These are phyloP conservation scores for Mucor plumbeus DNA, from an alignment of 371 early-diverging fungal genomes.

Conservation along the genomic window DNA sequence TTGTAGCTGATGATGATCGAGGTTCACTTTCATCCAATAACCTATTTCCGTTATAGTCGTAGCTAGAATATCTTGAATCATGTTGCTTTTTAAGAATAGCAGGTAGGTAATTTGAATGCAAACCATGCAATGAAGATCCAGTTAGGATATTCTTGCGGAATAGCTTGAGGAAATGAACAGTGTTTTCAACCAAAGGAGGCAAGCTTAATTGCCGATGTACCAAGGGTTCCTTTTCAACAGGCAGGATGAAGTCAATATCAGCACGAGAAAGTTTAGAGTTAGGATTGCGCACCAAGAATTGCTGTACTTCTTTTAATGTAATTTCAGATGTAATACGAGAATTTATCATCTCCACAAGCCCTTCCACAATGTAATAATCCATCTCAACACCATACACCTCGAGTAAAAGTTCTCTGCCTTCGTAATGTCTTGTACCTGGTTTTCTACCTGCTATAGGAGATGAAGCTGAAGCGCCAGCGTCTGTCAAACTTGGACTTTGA, in stretches of 20 bases:
- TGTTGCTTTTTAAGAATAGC: slow-evolving; percentile 57
- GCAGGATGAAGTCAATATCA: slow-evolving; percentile 72
- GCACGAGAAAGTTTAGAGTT: slow-evolving; percentile 67
- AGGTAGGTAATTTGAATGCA: slow-evolving; percentile 63
- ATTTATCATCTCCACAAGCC: slow-evolving; percentile 72
- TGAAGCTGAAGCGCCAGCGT: slow-evolving; percentile 12
- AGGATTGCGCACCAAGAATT: slow-evolving; percentile 75
- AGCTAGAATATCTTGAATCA: slow-evolving; percentile 44
- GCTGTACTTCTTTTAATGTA: slow-evolving; percentile 70
- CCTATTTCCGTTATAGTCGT: background rate
- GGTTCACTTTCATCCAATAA: background rate
- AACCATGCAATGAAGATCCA: slow-evolving; percentile 45
- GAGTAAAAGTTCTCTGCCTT: slow-evolving; percentile 65
- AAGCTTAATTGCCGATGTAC: slow-evolving; percentile 49
- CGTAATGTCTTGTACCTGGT: slow-evolving; percentile 22
- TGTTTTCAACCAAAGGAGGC: slow-evolving; percentile 60
- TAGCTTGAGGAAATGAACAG: slow-evolving; percentile 65
- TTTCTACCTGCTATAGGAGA: slow-evolving; percentile 21
- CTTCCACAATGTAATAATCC: slow-evolving; percentile 67
- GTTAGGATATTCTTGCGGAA: slow-evolving; percentile 68
- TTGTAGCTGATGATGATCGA: background rate
- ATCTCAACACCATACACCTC: slow-evolving; percentile 80
- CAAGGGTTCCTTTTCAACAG: slow-evolving; percentile 53
- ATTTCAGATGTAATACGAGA: slow-evolving; percentile 63
- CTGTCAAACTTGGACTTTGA: slow-evolving; percentile 30